Percentiles rank a stretch among this genome's conserved stretches.
Evolutionary conservation across 2,329 filamentous ascomycete species (phyloP).

Genomic region (Zopfia rhizophila): DNA sequence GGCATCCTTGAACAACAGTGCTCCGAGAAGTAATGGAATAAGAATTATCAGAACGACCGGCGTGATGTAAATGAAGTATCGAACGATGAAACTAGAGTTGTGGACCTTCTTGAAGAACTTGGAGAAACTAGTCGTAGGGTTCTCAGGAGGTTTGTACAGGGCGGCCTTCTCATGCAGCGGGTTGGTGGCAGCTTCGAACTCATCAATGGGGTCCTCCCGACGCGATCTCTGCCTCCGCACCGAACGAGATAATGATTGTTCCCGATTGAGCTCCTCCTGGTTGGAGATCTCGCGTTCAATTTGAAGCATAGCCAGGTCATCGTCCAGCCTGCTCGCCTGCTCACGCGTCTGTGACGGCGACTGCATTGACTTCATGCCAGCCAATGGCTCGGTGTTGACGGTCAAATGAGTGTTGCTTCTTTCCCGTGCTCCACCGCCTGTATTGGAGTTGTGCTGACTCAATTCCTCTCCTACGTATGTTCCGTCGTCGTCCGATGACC

Average conservation of each 20-base stretch:
- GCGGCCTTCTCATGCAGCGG: slow-evolving; percentile 74
- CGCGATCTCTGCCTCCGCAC: slow-evolving; percentile 64
- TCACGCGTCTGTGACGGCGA: slow-evolving; percentile 69
- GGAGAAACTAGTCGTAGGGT: slow-evolving; percentile 70
- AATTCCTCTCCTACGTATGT: slow-evolving; percentile 51
- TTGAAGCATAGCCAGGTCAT: slow-evolving; percentile 73
- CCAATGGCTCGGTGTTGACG: slow-evolving; percentile 56
- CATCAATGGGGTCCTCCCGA: slow-evolving; percentile 68
- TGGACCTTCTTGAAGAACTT: slow-evolving; percentile 73
- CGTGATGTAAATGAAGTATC: slow-evolving; percentile 77
- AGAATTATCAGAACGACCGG: slow-evolving; percentile 72
- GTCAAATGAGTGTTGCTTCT: slow-evolving; percentile 57
- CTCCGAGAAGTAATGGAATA: slow-evolving; percentile 74
- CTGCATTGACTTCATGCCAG: slow-evolving; percentile 37
- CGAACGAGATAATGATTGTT: slow-evolving; percentile 53
- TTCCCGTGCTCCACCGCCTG: slow-evolving; percentile 9
- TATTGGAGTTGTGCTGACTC: slow-evolving; percentile 38
- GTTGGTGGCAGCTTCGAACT: slow-evolving; percentile 74
- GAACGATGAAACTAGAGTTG: slow-evolving; percentile 71
- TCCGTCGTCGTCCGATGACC: slow-evolving; percentile 51
- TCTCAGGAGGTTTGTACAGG: slow-evolving; percentile 71
- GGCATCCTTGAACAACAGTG: slow-evolving; percentile 66
- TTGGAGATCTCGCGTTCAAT: slow-evolving; percentile 70
- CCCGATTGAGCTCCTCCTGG: slow-evolving; percentile 49
- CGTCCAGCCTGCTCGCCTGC: slow-evolving; percentile 69